phyloP scores from a whole-genome alignment of 2,329 filamentous ascomycete genomes.

The Lomentospora prolificans region DNA sequence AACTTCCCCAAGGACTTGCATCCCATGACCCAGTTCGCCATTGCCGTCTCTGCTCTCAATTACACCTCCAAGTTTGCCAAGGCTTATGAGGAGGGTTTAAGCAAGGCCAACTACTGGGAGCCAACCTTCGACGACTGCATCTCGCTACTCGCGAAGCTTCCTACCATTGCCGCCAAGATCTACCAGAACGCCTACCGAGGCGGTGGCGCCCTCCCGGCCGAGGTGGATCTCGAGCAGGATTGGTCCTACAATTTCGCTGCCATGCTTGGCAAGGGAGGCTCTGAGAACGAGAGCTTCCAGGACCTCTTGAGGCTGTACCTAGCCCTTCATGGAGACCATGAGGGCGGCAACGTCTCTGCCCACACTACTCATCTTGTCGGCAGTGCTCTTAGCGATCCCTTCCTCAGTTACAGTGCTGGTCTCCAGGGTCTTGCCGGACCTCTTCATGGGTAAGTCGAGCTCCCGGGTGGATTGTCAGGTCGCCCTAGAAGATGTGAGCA shows the following conservation, averaged over 20 bases:
- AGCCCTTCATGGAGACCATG: conserved; percentile 93
- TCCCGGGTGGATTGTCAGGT: not conserved
- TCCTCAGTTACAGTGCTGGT: conserved; percentile 91
- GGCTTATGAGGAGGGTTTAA: conserved; percentile 80
- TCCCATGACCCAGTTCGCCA: conserved; percentile 97
- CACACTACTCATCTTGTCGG: conserved; percentile 93
- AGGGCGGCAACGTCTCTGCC: conserved; percentile 94
- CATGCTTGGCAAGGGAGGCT: conserved; percentile 83
- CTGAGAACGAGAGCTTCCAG: conserved; percentile 87
- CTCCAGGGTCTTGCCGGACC: conserved; percentile 63
- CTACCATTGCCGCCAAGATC: conserved; percentile 93
- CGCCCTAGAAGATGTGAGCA: not conserved
- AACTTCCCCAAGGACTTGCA: conserved; percentile 83
- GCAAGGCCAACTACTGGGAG: conserved; percentile 98
- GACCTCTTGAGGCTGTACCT: conserved; percentile 90
- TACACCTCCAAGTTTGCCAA: conserved; percentile 90
- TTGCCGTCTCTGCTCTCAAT: conserved; percentile 91
- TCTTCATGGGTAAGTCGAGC: conserved; percentile 55
- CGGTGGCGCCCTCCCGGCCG: conserved; percentile 60
- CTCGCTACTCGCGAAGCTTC: conserved; percentile 87
- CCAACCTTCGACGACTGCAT: conserved; percentile 94
- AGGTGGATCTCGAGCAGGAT: conserved; percentile 77
- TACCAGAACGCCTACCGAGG: conserved; percentile 86
- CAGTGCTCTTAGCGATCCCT: conserved; percentile 86
- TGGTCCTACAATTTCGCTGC: conserved; percentile 99